Evolutionary conservation across 441 rosid genomes (phyloP), one percentile per base, ranked within the genome.

Genomic region (Euphorbia celastroides): DNA sequence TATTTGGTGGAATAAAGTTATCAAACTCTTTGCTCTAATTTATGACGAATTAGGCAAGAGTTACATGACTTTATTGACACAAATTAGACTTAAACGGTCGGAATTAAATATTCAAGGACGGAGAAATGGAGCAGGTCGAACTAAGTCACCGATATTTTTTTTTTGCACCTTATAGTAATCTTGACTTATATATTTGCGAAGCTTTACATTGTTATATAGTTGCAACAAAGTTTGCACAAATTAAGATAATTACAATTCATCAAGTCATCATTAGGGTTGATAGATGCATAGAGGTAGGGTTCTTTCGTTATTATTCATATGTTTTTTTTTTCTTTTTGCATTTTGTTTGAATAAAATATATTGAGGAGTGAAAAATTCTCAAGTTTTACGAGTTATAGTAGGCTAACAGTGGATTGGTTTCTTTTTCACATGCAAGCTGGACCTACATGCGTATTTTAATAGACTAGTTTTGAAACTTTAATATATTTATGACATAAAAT

Each of bases 141-240:
- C n/a, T n/a, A n/a, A n/a, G n/a, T n/a, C n/a, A n/a, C n/a, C n/a
- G n/a, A n/a, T n/a, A n/a, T n/a, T n/a, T n/a, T n/a, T n/a, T n/a
- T n/a, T n/a, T n/a, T n/a, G n/a, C n/a, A n/a, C n/a, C n/a, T n/a
- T n/a, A n/a, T n/a, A n/a, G n/a, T n/a, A n/a, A n/a, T n/a, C n/a
- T n/a, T n/a, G n/a, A n/a, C n/a, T n/a, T n/a, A n/a, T n/a, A n/a
- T 38, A 38, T 11, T 38, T 38, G 5, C 44, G 44, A 7, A 38
- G 12, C 11, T 38, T 71, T 74, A 77, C 64, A 38, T 60, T 68
- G 76, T 62, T 58, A 70, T 65, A 67, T 68, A 34, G 38, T 4
- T 9, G 9, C 38, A 4, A 34, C 38, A 34, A 34, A 3, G 38
- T 34, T 34, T 34, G 9, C 38, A 57, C 32, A 57, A 57, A 57